Percentiles rank a stretch among this genome's conserved stretches.
Conservation (phyloP, 352 stramenopile species). For the Globisporangium apiculatum region DNA sequence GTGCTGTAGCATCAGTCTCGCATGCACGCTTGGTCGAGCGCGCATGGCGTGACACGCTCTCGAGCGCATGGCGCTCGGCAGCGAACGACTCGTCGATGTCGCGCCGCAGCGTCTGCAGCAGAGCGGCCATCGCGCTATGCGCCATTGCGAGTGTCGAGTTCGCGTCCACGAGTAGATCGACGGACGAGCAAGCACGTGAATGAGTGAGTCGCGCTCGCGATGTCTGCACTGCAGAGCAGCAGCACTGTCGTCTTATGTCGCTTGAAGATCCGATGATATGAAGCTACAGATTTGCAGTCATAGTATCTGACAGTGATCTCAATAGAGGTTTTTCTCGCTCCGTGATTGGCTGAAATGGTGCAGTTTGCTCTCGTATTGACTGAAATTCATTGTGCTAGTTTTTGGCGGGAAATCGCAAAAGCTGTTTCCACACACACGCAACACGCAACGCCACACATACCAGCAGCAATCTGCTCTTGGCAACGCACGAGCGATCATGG, state of each 20-base stretch:
- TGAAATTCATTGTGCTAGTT: no score
- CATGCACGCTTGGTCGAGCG: not conserved
- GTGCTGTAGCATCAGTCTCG: not conserved
- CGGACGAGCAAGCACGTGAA: not conserved
- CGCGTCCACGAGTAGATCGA: not conserved
- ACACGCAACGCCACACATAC: no score
- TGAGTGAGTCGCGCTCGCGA: no score
- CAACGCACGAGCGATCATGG: not conserved
- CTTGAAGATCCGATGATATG: not conserved
- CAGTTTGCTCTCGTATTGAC: no score
- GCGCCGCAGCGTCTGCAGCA: conserved; percentile 4
- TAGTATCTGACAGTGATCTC: no score
- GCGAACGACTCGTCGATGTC: conserved; percentile 9
- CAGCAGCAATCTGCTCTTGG: no score
- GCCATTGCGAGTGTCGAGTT: not conserved
- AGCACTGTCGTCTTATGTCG: not conserved
- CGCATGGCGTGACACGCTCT: not conserved
- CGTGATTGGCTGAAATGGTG: no score
- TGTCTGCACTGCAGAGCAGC: no score
- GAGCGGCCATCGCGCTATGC: conserved; percentile 1
- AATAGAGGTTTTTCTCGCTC: no score
- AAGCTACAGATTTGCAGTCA: no score
- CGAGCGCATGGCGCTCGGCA: conserved; percentile 2
- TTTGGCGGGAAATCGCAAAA: no score
- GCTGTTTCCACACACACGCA: no score